phyloP scores from a whole-genome alignment of 495 filamentous ascomycete species.

The Xylaria telfairii region DNA sequence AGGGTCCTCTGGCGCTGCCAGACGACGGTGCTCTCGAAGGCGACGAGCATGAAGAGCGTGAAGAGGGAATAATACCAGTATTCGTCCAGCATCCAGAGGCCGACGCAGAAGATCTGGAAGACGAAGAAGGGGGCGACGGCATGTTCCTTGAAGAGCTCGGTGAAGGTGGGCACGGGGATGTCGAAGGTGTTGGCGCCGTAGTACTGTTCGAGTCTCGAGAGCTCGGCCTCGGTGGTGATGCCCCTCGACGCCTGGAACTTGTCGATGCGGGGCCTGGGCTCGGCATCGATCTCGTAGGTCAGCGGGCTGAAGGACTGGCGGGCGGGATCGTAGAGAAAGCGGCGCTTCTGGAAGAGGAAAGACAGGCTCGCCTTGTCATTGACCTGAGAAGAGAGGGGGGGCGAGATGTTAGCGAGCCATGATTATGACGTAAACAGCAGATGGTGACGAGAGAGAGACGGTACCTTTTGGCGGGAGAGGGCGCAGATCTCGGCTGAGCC shows the following conservation, averaged over 20 bases:
- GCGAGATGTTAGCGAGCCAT: slow-evolving; percentile 21
- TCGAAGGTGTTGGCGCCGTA: slow-evolving; percentile 98
- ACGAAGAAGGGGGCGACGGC: slow-evolving; percentile 99
- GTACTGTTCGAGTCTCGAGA: slow-evolving; percentile 81
- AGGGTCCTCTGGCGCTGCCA: slow-evolving; percentile 99
- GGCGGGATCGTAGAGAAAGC: slow-evolving; percentile 82
- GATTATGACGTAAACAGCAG: too few relatives aligned
- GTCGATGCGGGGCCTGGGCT: slow-evolving; percentile 77
- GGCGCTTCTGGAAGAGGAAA: slow-evolving; percentile 97
- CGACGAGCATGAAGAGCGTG: slow-evolving; percentile 96
- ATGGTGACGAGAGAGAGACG: slow-evolving; percentile 23
- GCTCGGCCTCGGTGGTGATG: slow-evolving; percentile 70
- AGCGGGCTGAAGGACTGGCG: slow-evolving; percentile 77
- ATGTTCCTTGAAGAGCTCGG: slow-evolving; percentile 97
- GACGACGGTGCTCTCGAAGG: slow-evolving; percentile 97
- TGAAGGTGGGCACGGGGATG: slow-evolving; percentile 93
- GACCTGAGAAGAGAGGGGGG: slow-evolving; percentile 48
- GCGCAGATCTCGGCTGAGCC: slow-evolving; percentile 87
- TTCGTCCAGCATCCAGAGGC: slow-evolving; percentile 98
- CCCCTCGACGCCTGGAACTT: slow-evolving; percentile 81
- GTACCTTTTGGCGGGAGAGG: slow-evolving; percentile 73
- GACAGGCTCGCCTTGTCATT: slow-evolving; percentile 77
- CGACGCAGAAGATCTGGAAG: slow-evolving; percentile 98
- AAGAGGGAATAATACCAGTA: slow-evolving; percentile 99
- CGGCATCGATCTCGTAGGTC: slow-evolving; percentile 81